Base-by-base conservation (phyloP, 2,329 filamentous ascomycete species). In the Magnaporthales sp. region DNA sequence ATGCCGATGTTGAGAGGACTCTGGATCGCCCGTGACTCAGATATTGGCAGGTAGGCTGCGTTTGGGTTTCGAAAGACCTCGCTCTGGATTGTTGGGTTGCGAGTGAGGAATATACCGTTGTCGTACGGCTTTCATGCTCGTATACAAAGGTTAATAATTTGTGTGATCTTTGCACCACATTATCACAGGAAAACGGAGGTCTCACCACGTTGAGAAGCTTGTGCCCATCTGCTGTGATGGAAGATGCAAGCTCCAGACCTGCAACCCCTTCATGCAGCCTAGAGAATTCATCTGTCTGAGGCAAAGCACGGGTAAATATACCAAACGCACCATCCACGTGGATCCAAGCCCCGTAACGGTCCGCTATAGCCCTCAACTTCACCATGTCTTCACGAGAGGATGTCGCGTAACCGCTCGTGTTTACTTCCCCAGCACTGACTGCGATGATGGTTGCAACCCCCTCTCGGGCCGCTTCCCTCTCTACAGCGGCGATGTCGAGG, bases 321-420 rank as follows among this genome's bases (percentile, higher is more conserved):
- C 94, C 94, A 75, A 98, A 97, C 0, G 94, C 93, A 61, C 90
- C 93, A 73, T 97, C 94, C 8, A 94, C 88, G 75, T 98, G 94
- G 54, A 97, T 83, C 93, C 93, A 97, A 0, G 92, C 89, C 1
- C 84, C 83, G 70, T 94, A 87, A 70, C 82, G 80, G 71, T 95
- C 89, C 60, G 91, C 92, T 54, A 97, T 74, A 4, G 80, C 77
- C 68, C 93, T 84, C 51, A 97, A 77, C 66, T 80, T 80, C 66
- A 77, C 75, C 80, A 89, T 88, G 68, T 93, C 87, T 4, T 82
- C 80, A 2, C 76, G 70, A 1, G 80, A 85, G 1, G 78, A 77
- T 32, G 83, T 91, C 30, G 91, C 89, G 75, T 93, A 97, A 5
- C 88, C 82, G 0, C 93, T 93, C 0, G 93, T 96, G 72, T 98